Evolutionary conservation across 306 rosid species (phyloP).

Genomic region (Geum urbanum): DNA sequence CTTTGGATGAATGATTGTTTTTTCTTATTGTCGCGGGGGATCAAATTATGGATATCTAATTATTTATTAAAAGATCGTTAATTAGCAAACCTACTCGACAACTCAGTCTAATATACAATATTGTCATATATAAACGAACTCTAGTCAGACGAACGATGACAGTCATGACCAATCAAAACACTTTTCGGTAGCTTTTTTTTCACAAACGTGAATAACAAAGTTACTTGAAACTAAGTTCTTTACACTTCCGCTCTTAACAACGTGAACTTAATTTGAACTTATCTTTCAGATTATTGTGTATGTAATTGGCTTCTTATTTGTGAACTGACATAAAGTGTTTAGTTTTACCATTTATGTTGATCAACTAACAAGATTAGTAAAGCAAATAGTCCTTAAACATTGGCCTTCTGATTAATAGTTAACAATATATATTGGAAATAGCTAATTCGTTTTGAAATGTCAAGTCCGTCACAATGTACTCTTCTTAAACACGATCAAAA

Average conservation of each 20-base stretch:
- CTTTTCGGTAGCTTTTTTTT: background rate
- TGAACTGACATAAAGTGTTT: too few relatives aligned
- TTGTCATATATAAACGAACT: background rate
- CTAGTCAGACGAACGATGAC: background rate
- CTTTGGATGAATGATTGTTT: background rate
- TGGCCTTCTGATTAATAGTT: too few relatives aligned
- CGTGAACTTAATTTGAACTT: too few relatives aligned
- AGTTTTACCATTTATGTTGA: too few relatives aligned
- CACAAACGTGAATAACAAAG: too few relatives aligned
- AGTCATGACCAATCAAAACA: background rate
- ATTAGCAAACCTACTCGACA: conserved; percentile 1
- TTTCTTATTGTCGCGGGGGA: background rate
- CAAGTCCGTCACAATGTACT: background rate
- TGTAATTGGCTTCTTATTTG: too few relatives aligned
- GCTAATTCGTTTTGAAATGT: background rate
- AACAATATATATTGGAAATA: too few relatives aligned
- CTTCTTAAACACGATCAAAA: background rate
- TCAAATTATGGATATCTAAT: background rate
- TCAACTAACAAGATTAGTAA: too few relatives aligned
- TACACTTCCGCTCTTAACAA: too few relatives aligned
- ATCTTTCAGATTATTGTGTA: too few relatives aligned
- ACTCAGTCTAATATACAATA: background rate
- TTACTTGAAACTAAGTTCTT: too few relatives aligned
- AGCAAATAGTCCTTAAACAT: too few relatives aligned
- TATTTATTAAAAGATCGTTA: background rate